Evolutionary conservation across 805 yeast species (phyloP), one percentile per base, ranked within the genome.

Genomic region (Saturnispora zaruensis): DNA sequence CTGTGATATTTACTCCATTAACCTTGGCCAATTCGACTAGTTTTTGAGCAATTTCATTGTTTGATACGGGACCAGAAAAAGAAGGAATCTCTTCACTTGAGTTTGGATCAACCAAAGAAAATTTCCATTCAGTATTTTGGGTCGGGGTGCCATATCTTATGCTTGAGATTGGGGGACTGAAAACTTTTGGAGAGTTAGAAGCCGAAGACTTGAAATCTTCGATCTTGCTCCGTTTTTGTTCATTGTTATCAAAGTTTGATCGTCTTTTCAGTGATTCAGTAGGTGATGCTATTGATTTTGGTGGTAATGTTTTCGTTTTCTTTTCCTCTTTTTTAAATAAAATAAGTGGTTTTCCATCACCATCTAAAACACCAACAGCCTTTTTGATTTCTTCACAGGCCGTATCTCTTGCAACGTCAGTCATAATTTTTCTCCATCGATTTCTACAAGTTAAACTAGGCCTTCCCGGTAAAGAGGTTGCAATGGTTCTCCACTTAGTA

Each of bases 391-490:
- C 71, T 6, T 73, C 71, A 40, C 71, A 64, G 0, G 90, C 88
- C 55, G 76, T 75, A 30, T 82, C 82, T 61, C 86, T 67, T 4
- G 81, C 87, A 37, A 84, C 87, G 55, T 79, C 81, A 1, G 90
- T 84, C 51, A 84, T 83, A 32, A 87, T 77, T 60, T 86, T 88
- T 57, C 96, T 76, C 96, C 96, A 90, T 54, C 96, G 74, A 66
- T 90, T 90, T 54, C 98, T 72, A 64, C 96, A 89, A 0, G 96
- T 87, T 51, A 90, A 74, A 54, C 93, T 82, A 5, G 97, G 95
- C 50, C 98, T 70, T 42, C 90, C 84, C 38, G 77, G 74, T 73
- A 90, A 78, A 44, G 79, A 82, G 41, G 67, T 60, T 1, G 95
- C 79, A 1, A 90, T 84, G 1, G 84, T 78, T 58, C 93, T 76